phyloP scores from a whole-genome alignment of 176 grass and related monocot species.

The Alloteropsis semialata region DNA sequence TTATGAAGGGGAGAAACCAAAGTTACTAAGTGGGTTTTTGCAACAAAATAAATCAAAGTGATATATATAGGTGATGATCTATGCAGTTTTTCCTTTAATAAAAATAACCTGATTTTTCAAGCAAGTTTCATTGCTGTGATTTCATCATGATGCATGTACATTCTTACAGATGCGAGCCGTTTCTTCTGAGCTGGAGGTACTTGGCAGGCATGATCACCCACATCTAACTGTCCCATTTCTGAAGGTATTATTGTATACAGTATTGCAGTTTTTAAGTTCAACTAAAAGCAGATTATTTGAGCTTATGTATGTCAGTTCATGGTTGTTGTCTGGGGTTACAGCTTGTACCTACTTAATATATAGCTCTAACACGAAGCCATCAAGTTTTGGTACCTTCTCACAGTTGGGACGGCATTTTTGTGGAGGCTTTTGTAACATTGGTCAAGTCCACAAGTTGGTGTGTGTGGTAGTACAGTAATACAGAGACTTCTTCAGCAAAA shows the following conservation, averaged over 20 bases:
- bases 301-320: not conserved
- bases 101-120: not conserved
- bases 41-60: not conserved
- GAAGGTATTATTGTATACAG: slow-evolving; percentile 55
- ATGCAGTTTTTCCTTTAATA: slow-evolving; percentile 1
- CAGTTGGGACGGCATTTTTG: not conserved
- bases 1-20: not conserved
- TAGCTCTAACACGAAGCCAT: not conserved
- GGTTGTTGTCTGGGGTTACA: not conserved
- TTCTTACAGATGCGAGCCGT: slow-evolving; percentile 77
- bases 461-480: not conserved
- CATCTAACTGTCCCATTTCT: slow-evolving; percentile 93
- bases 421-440: not conserved
- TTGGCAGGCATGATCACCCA: slow-evolving; percentile 88
- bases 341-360: slow-evolving; percentile 1
- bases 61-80: not conserved
- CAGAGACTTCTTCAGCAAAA: not conserved
- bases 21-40: not conserved
- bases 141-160: slow-evolving; percentile 20
- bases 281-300: slow-evolving; percentile 23
- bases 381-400: slow-evolving; percentile 3
- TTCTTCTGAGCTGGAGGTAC: slow-evolving; percentile 82
- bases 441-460: not conserved
- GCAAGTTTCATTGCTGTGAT: not conserved
- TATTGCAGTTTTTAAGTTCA: slow-evolving; percentile 32